Conservation (phyloP, 305 asterid genomes). For the Fraxinus greggii region DNA sequence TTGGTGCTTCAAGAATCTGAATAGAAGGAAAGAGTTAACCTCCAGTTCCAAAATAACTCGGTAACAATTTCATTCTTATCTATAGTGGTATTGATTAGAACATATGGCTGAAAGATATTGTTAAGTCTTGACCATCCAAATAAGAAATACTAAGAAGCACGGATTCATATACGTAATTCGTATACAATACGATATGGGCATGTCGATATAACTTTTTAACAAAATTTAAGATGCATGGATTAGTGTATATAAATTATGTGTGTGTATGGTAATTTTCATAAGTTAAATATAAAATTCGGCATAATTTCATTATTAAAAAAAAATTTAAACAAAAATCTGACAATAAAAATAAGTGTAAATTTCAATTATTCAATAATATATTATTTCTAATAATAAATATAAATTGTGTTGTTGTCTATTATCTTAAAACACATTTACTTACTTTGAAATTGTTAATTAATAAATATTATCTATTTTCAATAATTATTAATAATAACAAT, state of each 20-base stretch:
- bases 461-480: neutral
- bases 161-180: neutral
- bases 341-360: neutral
- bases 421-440: neutral
- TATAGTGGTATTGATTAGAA: neutral
- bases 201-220: neutral
- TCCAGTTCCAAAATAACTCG: slow-evolving; percentile 6
- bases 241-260: neutral
- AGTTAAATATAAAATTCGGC: neutral
- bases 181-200: neutral
- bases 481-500: too few relatives aligned
- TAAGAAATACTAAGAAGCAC: too few relatives aligned
- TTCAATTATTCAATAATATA: neutral
- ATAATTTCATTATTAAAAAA: too few relatives aligned
- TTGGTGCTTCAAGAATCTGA: slow-evolving; percentile 95
- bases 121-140: neutral
- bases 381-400: neutral
- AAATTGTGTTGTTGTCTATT: neutral
- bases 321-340: neutral
- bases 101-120: neutral
- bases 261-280: neutral
- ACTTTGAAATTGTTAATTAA: neutral
- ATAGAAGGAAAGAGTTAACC: slow-evolving; percentile 34
- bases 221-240: neutral
- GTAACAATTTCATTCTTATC: slow-evolving; percentile 1